Conservation (phyloP, 2,329 filamentous ascomycete genomes). For the Epichloe hybrida region DNA sequence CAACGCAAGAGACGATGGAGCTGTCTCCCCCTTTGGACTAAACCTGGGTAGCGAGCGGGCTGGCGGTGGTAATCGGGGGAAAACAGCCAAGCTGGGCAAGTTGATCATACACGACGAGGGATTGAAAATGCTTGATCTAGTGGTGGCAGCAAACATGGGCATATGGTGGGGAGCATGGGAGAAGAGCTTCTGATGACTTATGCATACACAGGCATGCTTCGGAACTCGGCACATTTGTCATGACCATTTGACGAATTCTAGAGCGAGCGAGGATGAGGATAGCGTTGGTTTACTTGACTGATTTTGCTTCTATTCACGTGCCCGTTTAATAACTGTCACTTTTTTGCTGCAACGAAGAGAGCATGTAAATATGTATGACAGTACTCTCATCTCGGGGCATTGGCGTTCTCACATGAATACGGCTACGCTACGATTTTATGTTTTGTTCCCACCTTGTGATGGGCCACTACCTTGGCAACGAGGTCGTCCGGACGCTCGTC, state of each 20-base stretch:
- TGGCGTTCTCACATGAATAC: no score
- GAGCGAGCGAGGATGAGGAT: neutral
- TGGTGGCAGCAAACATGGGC: conserved; percentile 82
- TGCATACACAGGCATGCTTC: neutral
- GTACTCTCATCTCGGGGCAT: no score
- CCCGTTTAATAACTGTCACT: no score
- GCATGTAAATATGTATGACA: no score
- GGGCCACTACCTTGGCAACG: no score
- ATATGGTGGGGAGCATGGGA: conserved; percentile 91
- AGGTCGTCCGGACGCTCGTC: no score
- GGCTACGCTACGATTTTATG: no score
- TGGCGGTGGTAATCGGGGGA: conserved; percentile 69
- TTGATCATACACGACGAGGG: conserved; percentile 82
- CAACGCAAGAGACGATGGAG: conserved; percentile 25
- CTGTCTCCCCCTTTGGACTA: conserved; percentile 44
- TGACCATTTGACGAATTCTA: neutral
- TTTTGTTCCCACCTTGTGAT: no score
- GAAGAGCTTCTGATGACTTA: conserved; percentile 25
- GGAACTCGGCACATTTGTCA: neutral
- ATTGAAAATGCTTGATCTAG: conserved; percentile 85
- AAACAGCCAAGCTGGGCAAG: conserved; percentile 86
- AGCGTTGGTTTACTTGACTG: neutral
- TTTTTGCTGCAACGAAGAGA: no score
- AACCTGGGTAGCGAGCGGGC: conserved; percentile 71
- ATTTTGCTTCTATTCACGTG: no score